These are phyloP conservation scores for Grifola frondosa DNA, from an alignment of 1,284 basidiomycete species.

Conservation along the genomic window DNA sequence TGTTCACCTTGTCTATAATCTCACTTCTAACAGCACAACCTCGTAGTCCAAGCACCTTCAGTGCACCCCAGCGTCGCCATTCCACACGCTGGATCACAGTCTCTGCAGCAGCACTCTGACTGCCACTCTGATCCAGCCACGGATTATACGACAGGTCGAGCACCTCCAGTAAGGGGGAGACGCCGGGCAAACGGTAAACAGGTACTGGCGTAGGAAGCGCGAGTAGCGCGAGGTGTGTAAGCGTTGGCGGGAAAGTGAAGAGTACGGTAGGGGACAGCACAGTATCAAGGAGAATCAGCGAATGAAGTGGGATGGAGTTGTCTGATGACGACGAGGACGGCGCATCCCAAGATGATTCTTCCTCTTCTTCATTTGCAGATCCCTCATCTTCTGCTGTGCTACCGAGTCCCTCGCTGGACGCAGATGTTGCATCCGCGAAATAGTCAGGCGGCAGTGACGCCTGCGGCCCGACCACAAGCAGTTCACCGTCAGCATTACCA, in stretches of 20 bases:
- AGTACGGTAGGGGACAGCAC: conserved; percentile 37
- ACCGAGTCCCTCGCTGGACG: neutral
- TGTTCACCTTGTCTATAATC: conserved; percentile 48
- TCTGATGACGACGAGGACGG: conserved; percentile 14
- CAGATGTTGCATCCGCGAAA: conserved; percentile 29
- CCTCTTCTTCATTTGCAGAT: conserved; percentile 7
- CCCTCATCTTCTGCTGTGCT: neutral
- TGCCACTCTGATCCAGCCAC: conserved; percentile 45
- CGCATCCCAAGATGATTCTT: conserved; percentile 26
- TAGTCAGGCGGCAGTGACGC: conserved; percentile 43
- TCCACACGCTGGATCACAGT: conserved; percentile 48
- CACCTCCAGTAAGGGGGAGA: conserved; percentile 62
- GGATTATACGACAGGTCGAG: conserved; percentile 68
- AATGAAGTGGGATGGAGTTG: conserved; percentile 20
- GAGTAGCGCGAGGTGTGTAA: conserved; percentile 59
- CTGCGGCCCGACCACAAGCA: conserved; percentile 58
- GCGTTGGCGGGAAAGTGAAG: conserved; percentile 52
- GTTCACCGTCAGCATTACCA: conserved; percentile 57
- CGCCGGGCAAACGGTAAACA: conserved; percentile 52
- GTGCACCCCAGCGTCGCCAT: conserved; percentile 52
- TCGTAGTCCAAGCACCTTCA: conserved; percentile 55
- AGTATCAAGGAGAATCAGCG: conserved; percentile 36
- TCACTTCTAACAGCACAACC: conserved; percentile 45
- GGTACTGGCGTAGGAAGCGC: conserved; percentile 43
- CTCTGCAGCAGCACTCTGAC: conserved; percentile 30